A percentile compares a stretch with the other conserved stretches of the same genome.
phyloP scores from a whole-genome alignment of 2,329 filamentous ascomycete genomes.

The Penicillium decumbens region DNA sequence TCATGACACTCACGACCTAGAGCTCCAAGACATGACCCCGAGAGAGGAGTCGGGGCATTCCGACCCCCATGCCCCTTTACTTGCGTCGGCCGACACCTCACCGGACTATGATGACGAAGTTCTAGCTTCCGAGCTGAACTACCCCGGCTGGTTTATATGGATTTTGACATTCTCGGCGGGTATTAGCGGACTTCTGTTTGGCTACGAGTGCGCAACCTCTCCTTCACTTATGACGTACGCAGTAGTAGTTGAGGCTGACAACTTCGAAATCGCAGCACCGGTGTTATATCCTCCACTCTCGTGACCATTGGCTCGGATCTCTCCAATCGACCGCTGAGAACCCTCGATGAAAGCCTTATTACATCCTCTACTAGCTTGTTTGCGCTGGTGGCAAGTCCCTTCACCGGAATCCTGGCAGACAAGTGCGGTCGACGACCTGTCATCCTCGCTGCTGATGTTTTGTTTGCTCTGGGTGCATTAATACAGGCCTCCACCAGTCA shows the following conservation, averaged over 20 bases:
- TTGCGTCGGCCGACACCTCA: slow-evolving; percentile 17
- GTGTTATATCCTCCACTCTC: slow-evolving; percentile 58
- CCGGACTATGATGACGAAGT: slow-evolving; percentile 11
- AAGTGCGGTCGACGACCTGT: slow-evolving; percentile 45
- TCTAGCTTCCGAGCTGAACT: slow-evolving; percentile 11
- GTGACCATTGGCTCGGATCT: slow-evolving; percentile 53
- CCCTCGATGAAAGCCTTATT: slow-evolving; percentile 56
- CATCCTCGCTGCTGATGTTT: slow-evolving; percentile 45
- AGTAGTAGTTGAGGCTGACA: slow-evolving; percentile 9
- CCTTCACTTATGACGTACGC: neutral
- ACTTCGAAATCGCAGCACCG: slow-evolving; percentile 44
- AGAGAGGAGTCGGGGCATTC: slow-evolving; percentile 22
- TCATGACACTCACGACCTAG: slow-evolving; percentile 7
- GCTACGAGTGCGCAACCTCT: slow-evolving; percentile 50
- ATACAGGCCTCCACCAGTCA: slow-evolving; percentile 40
- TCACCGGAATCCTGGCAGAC: slow-evolving; percentile 52
- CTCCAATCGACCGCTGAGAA: slow-evolving; percentile 48
- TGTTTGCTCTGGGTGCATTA: slow-evolving; percentile 45
- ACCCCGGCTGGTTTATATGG: slow-evolving; percentile 49
- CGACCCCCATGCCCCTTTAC: slow-evolving; percentile 31
- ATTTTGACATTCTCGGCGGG: slow-evolving; percentile 54
- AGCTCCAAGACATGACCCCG: slow-evolving; percentile 23
- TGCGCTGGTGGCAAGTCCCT: slow-evolving; percentile 53
- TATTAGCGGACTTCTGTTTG: slow-evolving; percentile 56
- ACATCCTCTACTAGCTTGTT: slow-evolving; percentile 56